Evolutionary conservation across 2,329 filamentous ascomycete genomes (phyloP), one percentile per base, ranked within the genome.

Genomic region (Thyridium curvatum): DNA sequence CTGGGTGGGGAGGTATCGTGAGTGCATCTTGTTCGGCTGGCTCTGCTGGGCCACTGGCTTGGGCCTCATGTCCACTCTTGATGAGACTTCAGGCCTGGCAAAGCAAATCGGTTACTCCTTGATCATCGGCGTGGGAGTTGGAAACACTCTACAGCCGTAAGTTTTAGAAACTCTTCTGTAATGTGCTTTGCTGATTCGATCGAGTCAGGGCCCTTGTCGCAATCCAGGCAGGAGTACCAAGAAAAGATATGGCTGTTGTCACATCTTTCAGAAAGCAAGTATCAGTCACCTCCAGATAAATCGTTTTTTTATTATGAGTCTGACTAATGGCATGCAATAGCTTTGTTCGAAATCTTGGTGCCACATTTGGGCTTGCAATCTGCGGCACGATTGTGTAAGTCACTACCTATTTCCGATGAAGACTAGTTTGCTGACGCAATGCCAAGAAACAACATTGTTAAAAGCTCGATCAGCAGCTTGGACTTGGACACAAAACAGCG

Each of bases 41-140:
- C 44, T 65, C 1, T 59, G 65, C 41, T 75, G 71, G 72, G 67
- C 70, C 3, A 50, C 72, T 15, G 71, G 71, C 0, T 62, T 74
- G 4, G 72, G 71, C 2, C 56, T 75, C 1, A 69, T 74, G 58
- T 73, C 70, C 0, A 75, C 71, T 0, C 55, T 75, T 1, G 62
- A 73, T 41, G 56, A 68, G 40, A 53, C 52, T 1, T 68, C 72
- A 0, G 63, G 67, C 0, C 43, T 77, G 0, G 72, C 61, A 3
- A 75, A 74, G 42, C 71, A 76, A 42, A 66, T 77, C 32, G 72
- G 74, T 2, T 77, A 74, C 44, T 66, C 64, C 1, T 50, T 77
- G 8, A 52, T 78, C 15, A 74, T 72, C 15, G 68, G 70, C 30
- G 56, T 71, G 0, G 71, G 71, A 2, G 66, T 73, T 13, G 70